Evolutionary conservation across 208 protist species (phyloP).

Genomic region (Wallacemonas sp.): DNA sequence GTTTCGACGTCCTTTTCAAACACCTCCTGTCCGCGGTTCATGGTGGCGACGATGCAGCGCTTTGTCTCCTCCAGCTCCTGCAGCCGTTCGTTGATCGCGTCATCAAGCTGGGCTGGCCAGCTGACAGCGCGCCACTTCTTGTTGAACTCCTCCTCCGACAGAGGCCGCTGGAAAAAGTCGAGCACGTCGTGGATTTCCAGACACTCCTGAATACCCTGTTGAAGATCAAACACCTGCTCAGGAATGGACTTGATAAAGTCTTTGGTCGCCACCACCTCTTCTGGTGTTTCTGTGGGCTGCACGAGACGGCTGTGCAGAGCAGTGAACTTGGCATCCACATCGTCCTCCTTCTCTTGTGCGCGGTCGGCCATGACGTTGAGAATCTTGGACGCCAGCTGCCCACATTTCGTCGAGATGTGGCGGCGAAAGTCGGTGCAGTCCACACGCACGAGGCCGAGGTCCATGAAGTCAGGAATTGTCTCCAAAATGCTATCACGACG

Average conservation of each 20-base stretch:
- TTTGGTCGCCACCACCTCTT: constrained; percentile 88
- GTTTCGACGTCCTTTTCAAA: constrained; percentile 80
- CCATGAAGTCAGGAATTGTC: constrained; percentile 55
- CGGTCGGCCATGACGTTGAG: constrained; percentile 79
- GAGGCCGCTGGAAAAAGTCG: constrained; percentile 87
- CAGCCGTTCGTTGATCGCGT: constrained; percentile 88
- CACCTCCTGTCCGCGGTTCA: constrained; percentile 83
- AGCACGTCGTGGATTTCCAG: constrained; percentile 87
- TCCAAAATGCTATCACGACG: constrained; percentile 59
- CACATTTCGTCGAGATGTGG: constrained; percentile 77
- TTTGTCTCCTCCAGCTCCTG: constrained; percentile 93
- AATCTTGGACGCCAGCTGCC: constrained; percentile 47
- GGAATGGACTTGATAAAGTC: constrained; percentile 91
- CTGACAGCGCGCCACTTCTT: constrained; percentile 90
- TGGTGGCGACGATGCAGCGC: constrained; percentile 76
- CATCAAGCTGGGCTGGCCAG: constrained; percentile 90
- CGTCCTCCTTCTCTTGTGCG: constrained; percentile 67
- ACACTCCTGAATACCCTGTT: constrained; percentile 70
- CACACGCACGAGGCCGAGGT: constrained; percentile 81
- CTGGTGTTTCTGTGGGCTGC: constrained; percentile 77
- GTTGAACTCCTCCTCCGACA: constrained; percentile 94
- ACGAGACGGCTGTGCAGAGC: constrained; percentile 63
- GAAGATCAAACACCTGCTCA: constrained; percentile 85
- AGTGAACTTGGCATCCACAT: constrained; percentile 68
- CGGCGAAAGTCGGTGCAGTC: constrained; percentile 78